Percentiles rank a stretch among this genome's conserved stretches.
phyloP scores from a whole-genome alignment of 805 yeast genomes.

The Sporopachydermia lactativora region DNA sequence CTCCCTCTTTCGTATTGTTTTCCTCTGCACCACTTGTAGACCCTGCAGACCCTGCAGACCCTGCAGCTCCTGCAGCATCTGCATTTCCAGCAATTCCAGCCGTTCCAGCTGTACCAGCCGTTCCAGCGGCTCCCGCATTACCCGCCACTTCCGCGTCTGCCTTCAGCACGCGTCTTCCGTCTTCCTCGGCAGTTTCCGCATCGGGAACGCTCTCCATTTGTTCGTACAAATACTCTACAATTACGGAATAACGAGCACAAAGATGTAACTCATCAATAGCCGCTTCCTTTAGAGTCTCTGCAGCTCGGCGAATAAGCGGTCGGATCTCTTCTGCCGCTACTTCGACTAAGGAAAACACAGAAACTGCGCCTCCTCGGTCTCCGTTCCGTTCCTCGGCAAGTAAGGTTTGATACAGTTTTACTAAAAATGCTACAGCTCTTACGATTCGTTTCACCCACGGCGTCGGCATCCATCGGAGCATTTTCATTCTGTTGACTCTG shows the following conservation, averaged over 20 bases:
- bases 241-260: constrained; percentile 62
- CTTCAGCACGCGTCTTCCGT: constrained; percentile 6
- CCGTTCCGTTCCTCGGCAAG: constrained; percentile 20
- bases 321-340: constrained; percentile 62
- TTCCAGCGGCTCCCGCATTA: not conserved
- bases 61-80: not conserved
- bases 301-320: constrained; percentile 52
- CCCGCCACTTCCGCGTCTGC: not conserved
- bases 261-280: constrained; percentile 84
- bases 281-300: constrained; percentile 62
- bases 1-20: not conserved
- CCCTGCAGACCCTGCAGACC: constrained; percentile 1
- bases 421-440: constrained; percentile 79
- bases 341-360: constrained; percentile 43
- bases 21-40: constrained; percentile 1
- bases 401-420: constrained; percentile 65
- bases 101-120: not conserved
- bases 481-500: constrained; percentile 47
- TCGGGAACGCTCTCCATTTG: constrained; percentile 18
- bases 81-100: constrained; percentile 2
- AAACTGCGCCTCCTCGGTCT: constrained; percentile 18
- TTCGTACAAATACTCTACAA: constrained; percentile 29
- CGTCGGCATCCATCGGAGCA: constrained; percentile 75
- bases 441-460: constrained; percentile 81
- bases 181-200: constrained; percentile 12